Conservation (phyloP, 2,329 filamentous ascomycete species). For the Aspergillus pseudoterreus region DNA sequence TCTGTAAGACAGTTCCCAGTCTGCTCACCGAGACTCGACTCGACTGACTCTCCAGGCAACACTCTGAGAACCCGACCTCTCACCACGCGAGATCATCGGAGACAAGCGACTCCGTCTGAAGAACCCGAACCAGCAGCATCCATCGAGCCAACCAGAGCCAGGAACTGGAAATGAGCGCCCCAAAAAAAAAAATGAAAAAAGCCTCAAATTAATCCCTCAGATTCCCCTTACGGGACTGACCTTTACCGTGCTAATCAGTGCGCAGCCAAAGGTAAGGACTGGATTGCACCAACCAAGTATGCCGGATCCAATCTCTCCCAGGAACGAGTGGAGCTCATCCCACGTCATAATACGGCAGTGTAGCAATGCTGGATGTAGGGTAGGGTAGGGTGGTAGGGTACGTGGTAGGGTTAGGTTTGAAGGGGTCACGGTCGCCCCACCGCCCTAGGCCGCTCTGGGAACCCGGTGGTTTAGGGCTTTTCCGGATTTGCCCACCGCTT, state of each 20-base stretch:
- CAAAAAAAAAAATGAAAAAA: neutral
- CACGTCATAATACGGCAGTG: neutral
- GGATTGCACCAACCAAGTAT: neutral
- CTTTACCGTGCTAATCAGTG: neutral
- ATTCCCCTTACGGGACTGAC: neutral
- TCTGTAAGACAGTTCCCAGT: no score
- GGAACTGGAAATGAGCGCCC: no score
- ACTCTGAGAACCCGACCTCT: no score
- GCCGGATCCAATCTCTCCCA: neutral
- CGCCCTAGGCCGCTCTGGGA: conserved; percentile 5
- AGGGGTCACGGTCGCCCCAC: conserved; percentile 4
- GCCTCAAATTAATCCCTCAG: conserved; percentile 1
- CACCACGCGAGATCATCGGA: no score
- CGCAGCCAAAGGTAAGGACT: neutral
- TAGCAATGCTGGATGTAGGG: neutral
- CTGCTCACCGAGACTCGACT: no score
- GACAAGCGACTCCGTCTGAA: neutral
- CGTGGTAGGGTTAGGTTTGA: conserved; percentile 3
- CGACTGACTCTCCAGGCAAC: no score
- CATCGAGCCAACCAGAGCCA: no score
- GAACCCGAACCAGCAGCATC: neutral
- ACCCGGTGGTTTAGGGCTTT: conserved; percentile 20
- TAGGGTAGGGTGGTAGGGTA: conserved; percentile 3
- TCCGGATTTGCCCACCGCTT: conserved; percentile 21
- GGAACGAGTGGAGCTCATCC: neutral